Evolutionary conservation across 139 green algal genomes (phyloP).

Genomic region (Chlorella sp.): DNA sequence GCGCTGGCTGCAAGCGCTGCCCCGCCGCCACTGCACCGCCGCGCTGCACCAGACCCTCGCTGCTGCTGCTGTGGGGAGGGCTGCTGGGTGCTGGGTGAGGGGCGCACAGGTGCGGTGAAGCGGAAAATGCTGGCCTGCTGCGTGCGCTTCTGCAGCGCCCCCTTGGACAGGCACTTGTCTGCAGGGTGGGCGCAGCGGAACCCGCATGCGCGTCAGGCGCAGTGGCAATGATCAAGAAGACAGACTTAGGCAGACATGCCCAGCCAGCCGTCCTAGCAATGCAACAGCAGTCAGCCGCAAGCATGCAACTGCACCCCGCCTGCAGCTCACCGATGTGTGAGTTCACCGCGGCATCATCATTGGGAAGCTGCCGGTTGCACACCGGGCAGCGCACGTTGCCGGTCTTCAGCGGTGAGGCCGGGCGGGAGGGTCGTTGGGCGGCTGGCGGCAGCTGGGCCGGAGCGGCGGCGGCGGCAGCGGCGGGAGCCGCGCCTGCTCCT

Average conservation of each 20-base stretch:
- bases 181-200: not conserved
- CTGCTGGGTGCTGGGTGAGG: not conserved
- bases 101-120: not conserved
- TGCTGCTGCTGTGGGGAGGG: not conserved
- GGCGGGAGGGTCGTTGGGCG: not conserved
- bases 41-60: not conserved
- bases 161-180: conserved; percentile 45
- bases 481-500: not conserved
- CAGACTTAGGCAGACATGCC: too few species aligned
- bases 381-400: conserved; percentile 23
- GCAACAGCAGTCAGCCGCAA: not conserved
- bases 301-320: too few species aligned
- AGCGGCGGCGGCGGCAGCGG: not conserved
- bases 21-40: not conserved
- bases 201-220: not conserved
- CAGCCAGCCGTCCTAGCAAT: too few species aligned
- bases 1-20: conserved; percentile 1
- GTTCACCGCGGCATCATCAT: not conserved
- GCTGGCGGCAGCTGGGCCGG: not conserved
- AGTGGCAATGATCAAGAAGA: too few species aligned
- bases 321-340: conserved; percentile 29
- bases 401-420: not conserved
- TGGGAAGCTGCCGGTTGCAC: conserved; percentile 14
- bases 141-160: not conserved
- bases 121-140: conserved; percentile 38